phyloP scores from a whole-genome alignment of 2,329 filamentous ascomycete genomes.

The Fusarium proliferatum region DNA sequence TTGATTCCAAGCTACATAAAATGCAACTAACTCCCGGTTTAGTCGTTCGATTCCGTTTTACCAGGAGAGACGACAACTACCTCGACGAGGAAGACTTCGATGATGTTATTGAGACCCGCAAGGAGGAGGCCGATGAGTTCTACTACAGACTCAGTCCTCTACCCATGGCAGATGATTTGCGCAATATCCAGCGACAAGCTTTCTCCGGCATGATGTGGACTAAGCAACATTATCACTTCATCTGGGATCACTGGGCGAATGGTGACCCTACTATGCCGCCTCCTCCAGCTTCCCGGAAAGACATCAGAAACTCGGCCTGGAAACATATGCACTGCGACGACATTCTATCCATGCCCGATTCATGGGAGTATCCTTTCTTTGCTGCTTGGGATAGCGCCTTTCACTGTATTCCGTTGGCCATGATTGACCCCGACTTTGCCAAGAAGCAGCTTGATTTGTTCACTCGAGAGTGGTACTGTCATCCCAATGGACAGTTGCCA shows the following conservation, averaged over 20 bases:
- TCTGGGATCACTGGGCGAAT: constrained; percentile 98
- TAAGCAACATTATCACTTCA: constrained; percentile 95
- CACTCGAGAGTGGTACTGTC: constrained; percentile 98
- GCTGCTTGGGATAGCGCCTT: constrained; percentile 98
- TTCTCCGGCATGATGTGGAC: constrained; percentile 99
- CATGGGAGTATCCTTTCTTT: constrained; percentile 98
- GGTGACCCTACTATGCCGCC: constrained; percentile 90
- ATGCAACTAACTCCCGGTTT: not conserved
- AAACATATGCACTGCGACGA: constrained; percentile 96
- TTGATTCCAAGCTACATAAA: constrained; percentile 50
- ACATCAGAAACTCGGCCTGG: constrained; percentile 88
- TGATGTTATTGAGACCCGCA: constrained; percentile 85
- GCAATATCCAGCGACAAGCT: constrained; percentile 94
- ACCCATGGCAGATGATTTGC: constrained; percentile 91
- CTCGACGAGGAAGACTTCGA: constrained; percentile 95
- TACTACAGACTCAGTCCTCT: constrained; percentile 93
- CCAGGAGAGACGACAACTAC: constrained; percentile 78
- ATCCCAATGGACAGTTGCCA: constrained; percentile 94
- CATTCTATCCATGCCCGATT: constrained; percentile 96
- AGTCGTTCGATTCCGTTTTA: constrained; percentile 92
- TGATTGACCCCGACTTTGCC: constrained; percentile 97
- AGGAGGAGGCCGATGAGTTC: constrained; percentile 94
- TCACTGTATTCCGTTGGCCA: constrained; percentile 93
- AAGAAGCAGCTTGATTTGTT: constrained; percentile 98
- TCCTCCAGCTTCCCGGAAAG: constrained; percentile 82